Evolutionary conservation across 2,329 filamentous ascomycete species (phyloP), one percentile per base, ranked within the genome.

Genomic region (Aspergillus luchuensis): DNA sequence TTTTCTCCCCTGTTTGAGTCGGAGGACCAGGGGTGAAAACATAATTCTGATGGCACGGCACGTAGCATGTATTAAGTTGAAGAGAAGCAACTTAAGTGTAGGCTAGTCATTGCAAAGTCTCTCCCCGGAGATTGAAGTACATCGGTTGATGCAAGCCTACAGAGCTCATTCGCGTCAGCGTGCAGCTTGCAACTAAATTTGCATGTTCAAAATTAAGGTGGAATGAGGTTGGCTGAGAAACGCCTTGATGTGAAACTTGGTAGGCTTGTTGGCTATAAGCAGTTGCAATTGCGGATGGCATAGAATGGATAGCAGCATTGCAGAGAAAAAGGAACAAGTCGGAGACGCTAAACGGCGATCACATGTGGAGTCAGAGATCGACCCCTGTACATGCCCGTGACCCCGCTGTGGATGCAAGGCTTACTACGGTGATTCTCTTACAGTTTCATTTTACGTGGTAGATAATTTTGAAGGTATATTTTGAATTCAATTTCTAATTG

Each of bases 401-500:
- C 28, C 28, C 30, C 25, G 8, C 55, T 33, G 33, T 36, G 11
- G 33, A 36, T 36, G 15, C 33, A 36, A 6, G 33, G 10, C 11
- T 13, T 13, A 11, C 33, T 36, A 36, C 33, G 33, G 11, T 36
- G 7, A 28, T 28, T 28, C 7, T 28, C 7, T 8, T 7, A 28
- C 25, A 8, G 2, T 28, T 28, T 28, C 25, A 28, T 8, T 28
- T 28, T 10, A 33, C 10, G 30, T 33, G 7, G 10, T 28, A 28
- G 28, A 30, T 30, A 4, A 4, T 30, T 28, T 30, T 28, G 25
- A 30, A 30, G 11, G 33, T 36, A 36, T 13, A 36, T 13, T 36
- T 13, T 15, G 33, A 36, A 36, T 25, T 48, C 54, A 56, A 56
- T 56, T 38, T 50, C 47, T 50, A 50, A n/a, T 28, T 6, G 28